Evolutionary conservation across 805 yeast species (phyloP), one percentile per base, ranked within the genome.

Genomic region (Saitoella complicata): DNA sequence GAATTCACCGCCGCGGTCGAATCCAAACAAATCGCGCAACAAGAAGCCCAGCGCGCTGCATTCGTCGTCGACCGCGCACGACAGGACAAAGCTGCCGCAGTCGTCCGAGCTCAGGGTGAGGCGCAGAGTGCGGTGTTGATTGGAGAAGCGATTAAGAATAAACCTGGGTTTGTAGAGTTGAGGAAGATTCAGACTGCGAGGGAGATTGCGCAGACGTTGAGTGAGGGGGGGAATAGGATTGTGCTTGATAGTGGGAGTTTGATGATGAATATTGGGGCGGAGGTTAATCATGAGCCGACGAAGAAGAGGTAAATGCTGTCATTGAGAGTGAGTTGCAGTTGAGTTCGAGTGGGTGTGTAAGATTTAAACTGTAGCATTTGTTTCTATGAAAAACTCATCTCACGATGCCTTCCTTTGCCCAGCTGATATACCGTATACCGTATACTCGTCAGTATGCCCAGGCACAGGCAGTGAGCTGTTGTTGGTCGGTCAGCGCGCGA

Each of bases 11-110:
- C 81, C 39, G 97, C 94, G 4, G 98, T 91, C 45, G 98, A 91
- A 68, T 94, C 95, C 47, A 91, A 91, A 66, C 98, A 91, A 69
- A 91, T 91, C 65, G 97, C 98, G 31, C 98, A 91, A 65, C 98
- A 91, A 70, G 98, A 91, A 61, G 97, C 98, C 13, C 96, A 91
- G 67, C 32, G 43, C 9, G 97, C 98, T 6, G 96, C 97, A 0
- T 91, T 87, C 55, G 71, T 91, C 38, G 98, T 91, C 44, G 98
- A 91, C 63, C 84, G 86, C 61, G 98, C 98, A 6, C 77, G 83
- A 55, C 98, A 91, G 66, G 97, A 91, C 67, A 91, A 91, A 63
- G 97, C 91, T 66, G 94, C 93, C 60, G 72, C 85, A 69, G 94
- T 91, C 51, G 96, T 91, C 46, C 85, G 81, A 64, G 97, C 98